Evolutionary conservation across 2,329 filamentous ascomycete genomes (phyloP), one percentile per base, ranked within the genome.

Genomic region (Exophiala lecanii-corni): DNA sequence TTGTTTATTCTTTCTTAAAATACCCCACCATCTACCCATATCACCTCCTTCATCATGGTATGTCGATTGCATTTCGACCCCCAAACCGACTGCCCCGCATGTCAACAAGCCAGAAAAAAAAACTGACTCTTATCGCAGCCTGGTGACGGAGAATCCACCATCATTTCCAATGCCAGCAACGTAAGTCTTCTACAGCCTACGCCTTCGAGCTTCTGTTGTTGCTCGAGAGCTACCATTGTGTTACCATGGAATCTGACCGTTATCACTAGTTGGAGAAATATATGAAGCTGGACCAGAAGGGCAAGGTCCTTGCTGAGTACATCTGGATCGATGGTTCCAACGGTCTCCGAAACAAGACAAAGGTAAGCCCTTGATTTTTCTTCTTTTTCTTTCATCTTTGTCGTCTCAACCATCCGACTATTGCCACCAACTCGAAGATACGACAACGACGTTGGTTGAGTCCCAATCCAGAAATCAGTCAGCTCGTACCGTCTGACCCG

Each of bases 271-370:
- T 96, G 68, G 74, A 84, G 69, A 96, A 96, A 72, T 97, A 91
- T 78, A 81, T 92, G 72, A 75, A 76, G 62, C 86, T 97, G 61
- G 84, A 89, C 67, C 91, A 97, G 75, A 86, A 84, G 68, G 89
- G 89, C 67, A 74, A 73, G 59, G 76, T 94, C 64, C 92, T 95
- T 70, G 91, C 89, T 63, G 91, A 96, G 74, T 96, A 96, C 73
- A 82, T 96, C 76, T 96, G 91, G 91, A 84, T 96, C 66, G 89
- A 96, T 64, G 76, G 85, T 55, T 70, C 73, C 55, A 89, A 89
- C 66, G 83, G 84, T 62, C 78, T 86, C 59, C 89, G 92, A 62
- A 95, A 89, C 66, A 98, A 97, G 77, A 91, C 86, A 64, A 94
- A 89, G 79, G 91, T 96, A 76, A 76, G 87, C 76, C 54, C 13